These are phyloP conservation scores for Didymella arachidicola DNA, from an alignment of 2,329 filamentous ascomycete species.

Conservation along the genomic window DNA sequence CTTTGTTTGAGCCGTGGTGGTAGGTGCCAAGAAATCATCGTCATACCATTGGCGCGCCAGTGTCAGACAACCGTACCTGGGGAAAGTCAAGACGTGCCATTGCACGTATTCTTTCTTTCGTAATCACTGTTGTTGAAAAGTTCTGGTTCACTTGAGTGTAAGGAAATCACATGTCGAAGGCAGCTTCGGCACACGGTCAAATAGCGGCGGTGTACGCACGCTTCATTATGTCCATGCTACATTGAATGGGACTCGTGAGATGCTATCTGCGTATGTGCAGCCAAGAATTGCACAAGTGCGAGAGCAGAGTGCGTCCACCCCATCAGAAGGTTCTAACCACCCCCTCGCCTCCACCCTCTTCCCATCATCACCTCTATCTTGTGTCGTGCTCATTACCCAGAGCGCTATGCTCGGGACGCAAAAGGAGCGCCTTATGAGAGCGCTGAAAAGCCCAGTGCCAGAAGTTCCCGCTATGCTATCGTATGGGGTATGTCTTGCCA, in stretches of 20 bases:
- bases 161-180: not conserved
- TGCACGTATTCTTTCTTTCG: not conserved
- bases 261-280: conserved; percentile 26
- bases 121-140: not conserved
- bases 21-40: conserved; percentile 14
- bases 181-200: not conserved
- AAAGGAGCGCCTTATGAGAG: conserved; percentile 19
- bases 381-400: conserved; percentile 15
- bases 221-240: conserved; percentile 38
- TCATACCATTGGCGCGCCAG: conserved; percentile 5
- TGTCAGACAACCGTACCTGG: not conserved
- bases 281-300: conserved; percentile 34
- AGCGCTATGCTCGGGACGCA: conserved; percentile 12
- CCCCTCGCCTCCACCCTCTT: conserved; percentile 15
- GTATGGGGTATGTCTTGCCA: conserved; percentile 49
- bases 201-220: conserved; percentile 3
- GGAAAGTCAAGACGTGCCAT: not conserved
- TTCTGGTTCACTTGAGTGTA: not conserved
- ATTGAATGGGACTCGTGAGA: conserved; percentile 31
- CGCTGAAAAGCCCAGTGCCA: conserved; percentile 33
- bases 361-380: conserved; percentile 13
- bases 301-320: conserved; percentile 34
- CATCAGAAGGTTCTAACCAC: conserved; percentile 25
- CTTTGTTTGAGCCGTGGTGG: conserved; percentile 15
- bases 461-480: conserved; percentile 48